These are phyloP conservation scores for Proliferodiscus dingleyae DNA, from an alignment of 2,329 filamentous ascomycete species.

Conservation along the genomic window DNA sequence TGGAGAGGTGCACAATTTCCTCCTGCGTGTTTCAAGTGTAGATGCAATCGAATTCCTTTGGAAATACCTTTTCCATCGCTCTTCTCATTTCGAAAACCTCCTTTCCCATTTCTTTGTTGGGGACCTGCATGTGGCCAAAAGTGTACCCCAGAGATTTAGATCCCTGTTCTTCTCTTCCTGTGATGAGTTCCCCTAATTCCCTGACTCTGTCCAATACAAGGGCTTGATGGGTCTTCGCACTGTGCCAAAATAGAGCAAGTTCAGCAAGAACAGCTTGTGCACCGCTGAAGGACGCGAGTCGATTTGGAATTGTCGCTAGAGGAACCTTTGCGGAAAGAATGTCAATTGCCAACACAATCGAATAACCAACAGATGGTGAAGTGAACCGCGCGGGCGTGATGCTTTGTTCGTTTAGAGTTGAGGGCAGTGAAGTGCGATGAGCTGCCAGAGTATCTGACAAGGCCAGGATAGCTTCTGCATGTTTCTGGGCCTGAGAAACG, in stretches of 20 bases:
- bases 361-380: conserved; percentile 58
- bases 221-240: conserved; percentile 43
- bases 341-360: conserved; percentile 60
- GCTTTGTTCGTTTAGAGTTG: conserved; percentile 1
- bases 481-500: conserved; percentile 44
- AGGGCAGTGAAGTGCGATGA: conserved; percentile 20
- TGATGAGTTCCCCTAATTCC: conserved; percentile 16
- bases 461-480: conserved; percentile 48
- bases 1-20: not conserved
- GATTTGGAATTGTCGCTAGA: conserved; percentile 44
- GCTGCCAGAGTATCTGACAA: conserved; percentile 41
- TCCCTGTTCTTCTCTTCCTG: conserved; percentile 7
- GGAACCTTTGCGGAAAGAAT: conserved; percentile 58
- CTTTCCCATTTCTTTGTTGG: conserved; percentile 5
- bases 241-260: conserved; percentile 55
- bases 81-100: conserved; percentile 22
- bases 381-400: conserved; percentile 34
- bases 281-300: conserved; percentile 50
- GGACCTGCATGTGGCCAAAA: conserved; percentile 6
- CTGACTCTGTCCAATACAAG: conserved; percentile 21
- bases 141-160: conserved; percentile 8
- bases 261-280: conserved; percentile 51
- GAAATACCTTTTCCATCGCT: conserved; percentile 39
- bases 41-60: conserved; percentile 24
- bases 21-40: conserved; percentile 21